Conservation (phyloP, 345 rosid genomes). For the Camelina neglecta region DNA sequence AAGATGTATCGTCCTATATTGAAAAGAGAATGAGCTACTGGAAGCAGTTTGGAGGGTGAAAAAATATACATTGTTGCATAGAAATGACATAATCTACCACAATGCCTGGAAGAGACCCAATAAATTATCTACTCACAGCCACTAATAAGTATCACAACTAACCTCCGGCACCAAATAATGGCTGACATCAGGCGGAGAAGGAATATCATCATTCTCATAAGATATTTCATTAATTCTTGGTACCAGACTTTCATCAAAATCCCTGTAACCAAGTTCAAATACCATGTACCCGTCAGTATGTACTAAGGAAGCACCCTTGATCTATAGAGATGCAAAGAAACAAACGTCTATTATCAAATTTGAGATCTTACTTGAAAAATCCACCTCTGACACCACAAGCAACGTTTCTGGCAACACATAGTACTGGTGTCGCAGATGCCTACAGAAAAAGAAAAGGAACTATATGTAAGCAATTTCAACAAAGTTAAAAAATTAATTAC, state of each 20-base stretch:
- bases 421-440: constrained; percentile 76
- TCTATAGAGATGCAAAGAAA: constrained; percentile 23
- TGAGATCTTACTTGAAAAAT: constrained; percentile 79
- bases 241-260: constrained; percentile 88
- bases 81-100: constrained; percentile 17
- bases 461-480: constrained; percentile 29
- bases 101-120: constrained; percentile 18
- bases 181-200: constrained; percentile 97
- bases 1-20: constrained; percentile 74
- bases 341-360: constrained; percentile 18
- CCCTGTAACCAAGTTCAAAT: constrained; percentile 61
- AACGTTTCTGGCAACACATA: constrained; percentile 93
- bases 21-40: constrained; percentile 36
- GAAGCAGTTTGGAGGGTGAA: constrained; percentile 24
- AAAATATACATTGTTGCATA: constrained; percentile 21
- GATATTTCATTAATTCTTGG: constrained; percentile 76
- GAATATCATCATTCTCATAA: constrained; percentile 87
- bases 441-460: constrained; percentile 55
- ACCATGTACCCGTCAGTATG: constrained; percentile 32
- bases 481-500: constrained; percentile 21
- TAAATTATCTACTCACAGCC: background rate
- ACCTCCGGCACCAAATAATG: constrained; percentile 91
- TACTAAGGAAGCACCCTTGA: constrained; percentile 29
- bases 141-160: constrained; percentile 44
- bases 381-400: constrained; percentile 98